These are phyloP conservation scores for Carex myosuroides DNA, from an alignment of 176 grass and related monocot genomes.

Conservation along the genomic window DNA sequence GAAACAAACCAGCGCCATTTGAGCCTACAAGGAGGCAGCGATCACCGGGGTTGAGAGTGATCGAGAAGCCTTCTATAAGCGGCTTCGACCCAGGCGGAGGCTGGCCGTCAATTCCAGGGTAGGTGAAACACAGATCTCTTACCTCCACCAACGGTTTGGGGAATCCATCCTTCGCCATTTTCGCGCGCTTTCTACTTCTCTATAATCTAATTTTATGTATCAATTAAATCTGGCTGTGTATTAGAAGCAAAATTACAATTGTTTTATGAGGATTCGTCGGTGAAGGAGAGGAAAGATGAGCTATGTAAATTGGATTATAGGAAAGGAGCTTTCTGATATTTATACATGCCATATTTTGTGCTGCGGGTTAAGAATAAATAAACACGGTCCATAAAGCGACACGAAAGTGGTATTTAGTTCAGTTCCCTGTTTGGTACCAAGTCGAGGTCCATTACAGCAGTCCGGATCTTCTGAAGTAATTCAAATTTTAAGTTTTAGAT, in stretches of 20 bases:
- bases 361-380: neutral
- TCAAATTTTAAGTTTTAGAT: too few species aligned
- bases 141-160: conserved; percentile 51
- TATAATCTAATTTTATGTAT: neutral
- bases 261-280: neutral
- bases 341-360: neutral
- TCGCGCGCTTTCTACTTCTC: neutral
- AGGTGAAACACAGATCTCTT: conserved; percentile 77
- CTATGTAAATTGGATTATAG: neutral
- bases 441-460: neutral
- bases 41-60: conserved; percentile 54
- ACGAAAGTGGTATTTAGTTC: neutral
- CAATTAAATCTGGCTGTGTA: neutral
- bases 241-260: neutral
- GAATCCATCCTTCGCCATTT: conserved; percentile 11
- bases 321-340: neutral
- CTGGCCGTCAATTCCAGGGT: conserved; percentile 80
- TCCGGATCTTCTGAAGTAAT: too few species aligned
- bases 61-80: conserved; percentile 70
- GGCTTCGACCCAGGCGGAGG: conserved; percentile 68
- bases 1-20: conserved; percentile 65
- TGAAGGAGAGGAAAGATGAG: neutral
- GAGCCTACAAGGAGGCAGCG: conserved; percentile 88
- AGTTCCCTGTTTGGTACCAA: neutral
- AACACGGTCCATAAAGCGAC: neutral